These are phyloP conservation scores for Ehretia macrophylla DNA, from an alignment of 257 asterid genomes.

Conservation along the genomic window DNA sequence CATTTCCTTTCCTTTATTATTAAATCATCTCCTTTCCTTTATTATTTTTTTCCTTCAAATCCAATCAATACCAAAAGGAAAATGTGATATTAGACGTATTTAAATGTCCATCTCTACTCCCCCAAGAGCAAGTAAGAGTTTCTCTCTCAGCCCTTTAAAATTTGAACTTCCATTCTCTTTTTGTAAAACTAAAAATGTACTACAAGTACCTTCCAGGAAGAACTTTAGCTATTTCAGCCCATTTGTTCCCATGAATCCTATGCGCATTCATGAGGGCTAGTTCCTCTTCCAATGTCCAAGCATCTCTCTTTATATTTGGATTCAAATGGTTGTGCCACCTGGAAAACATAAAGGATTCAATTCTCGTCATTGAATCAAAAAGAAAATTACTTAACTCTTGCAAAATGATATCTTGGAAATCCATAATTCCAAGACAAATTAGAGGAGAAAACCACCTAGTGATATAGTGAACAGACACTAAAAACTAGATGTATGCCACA, in stretches of 20 bases:
- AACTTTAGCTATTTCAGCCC: constrained; percentile 99
- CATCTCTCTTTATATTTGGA: constrained; percentile 90
- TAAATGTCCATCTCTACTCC: too few relatives aligned
- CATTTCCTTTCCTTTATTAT: too few relatives aligned
- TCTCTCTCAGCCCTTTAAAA: too few relatives aligned
- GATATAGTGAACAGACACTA: not conserved
- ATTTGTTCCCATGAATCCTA: constrained; percentile 80
- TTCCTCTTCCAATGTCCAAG: constrained; percentile 98
- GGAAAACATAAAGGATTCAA: constrained; percentile 15
- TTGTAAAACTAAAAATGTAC: not conserved
- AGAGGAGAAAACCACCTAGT: not conserved
- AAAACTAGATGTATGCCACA: not conserved
- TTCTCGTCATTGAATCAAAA: not conserved
- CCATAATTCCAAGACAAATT: not conserved
- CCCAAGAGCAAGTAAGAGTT: too few relatives aligned
- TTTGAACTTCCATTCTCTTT: too few relatives aligned
- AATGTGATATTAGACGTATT: too few relatives aligned
- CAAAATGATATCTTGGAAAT: not conserved
- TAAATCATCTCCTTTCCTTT: too few relatives aligned
- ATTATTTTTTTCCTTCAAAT: too few relatives aligned
- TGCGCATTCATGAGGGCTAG: constrained; percentile 82
- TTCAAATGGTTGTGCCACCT: constrained; percentile 99
- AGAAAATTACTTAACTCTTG: too few relatives aligned
- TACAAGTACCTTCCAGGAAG: constrained; percentile 84
- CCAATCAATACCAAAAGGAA: too few relatives aligned